These are phyloP conservation scores for Pseudogymnoascus sp. DNA, from an alignment of 2,329 filamentous ascomycete genomes.

Conservation along the genomic window DNA sequence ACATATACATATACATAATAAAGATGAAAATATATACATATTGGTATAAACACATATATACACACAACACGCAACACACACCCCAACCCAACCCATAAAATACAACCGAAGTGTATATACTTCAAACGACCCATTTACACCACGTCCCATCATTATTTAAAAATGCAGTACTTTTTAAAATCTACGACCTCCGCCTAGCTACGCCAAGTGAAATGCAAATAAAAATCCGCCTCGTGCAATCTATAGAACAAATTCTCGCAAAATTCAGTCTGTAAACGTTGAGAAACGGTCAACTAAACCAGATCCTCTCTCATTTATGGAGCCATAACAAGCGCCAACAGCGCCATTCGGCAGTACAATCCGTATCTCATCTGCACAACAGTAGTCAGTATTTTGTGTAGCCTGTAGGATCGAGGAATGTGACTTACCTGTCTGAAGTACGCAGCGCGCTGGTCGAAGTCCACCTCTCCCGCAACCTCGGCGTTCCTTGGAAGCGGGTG, in stretches of 20 bases:
- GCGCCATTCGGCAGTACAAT: slow-evolving; percentile 94
- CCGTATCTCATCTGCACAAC: slow-evolving; percentile 81
- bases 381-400: slow-evolving; percentile 12
- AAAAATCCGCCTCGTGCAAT: slow-evolving; percentile 5
- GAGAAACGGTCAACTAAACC: not conserved
- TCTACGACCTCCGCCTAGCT: slow-evolving; percentile 7
- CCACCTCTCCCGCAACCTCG: slow-evolving; percentile 91
- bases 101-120: slow-evolving; percentile 6
- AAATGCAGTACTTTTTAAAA: slow-evolving; percentile 9
- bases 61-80: slow-evolving; percentile 8
- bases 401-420: not conserved
- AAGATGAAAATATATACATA: slow-evolving; percentile 1
- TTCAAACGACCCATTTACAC: slow-evolving; percentile 6
- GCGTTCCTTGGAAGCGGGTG: slow-evolving; percentile 90
- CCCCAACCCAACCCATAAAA: slow-evolving; percentile 6
- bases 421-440: slow-evolving; percentile 96
- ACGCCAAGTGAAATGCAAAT: slow-evolving; percentile 6
- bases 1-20: not conserved
- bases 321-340: slow-evolving; percentile 86
- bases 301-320: slow-evolving; percentile 12
- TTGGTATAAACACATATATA: slow-evolving; percentile 6
- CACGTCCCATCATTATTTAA: slow-evolving; percentile 8
- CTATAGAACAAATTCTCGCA: not conserved
- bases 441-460: slow-evolving; percentile 91
- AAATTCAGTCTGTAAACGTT: not conserved